A percentile compares a stretch with the other conserved stretches of the same genome.
Conservation (phyloP, 139 green algal species). For the Chlorella sp. region DNA sequence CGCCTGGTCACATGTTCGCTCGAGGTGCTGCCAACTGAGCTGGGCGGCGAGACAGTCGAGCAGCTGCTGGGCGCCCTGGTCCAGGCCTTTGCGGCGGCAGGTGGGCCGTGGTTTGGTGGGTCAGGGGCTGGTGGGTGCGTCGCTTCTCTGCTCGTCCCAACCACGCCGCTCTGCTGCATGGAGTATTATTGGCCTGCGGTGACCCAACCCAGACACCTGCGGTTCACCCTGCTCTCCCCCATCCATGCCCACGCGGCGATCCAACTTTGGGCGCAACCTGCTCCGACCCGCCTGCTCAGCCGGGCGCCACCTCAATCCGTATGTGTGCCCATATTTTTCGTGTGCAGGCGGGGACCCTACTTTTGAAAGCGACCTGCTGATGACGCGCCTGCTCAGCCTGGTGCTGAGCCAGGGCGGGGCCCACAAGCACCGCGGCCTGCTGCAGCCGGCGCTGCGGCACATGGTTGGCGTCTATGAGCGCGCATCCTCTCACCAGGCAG, state of each 20-base stretch:
- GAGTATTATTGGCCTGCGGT: too few species aligned
- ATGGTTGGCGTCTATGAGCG: slow-evolving; percentile 5
- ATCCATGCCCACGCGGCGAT: too few species aligned
- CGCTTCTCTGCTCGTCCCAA: neutral
- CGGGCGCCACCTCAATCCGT: neutral
- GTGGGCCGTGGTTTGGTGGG: neutral
- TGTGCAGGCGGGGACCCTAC: slow-evolving; percentile 15
- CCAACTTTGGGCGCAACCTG: too few species aligned
- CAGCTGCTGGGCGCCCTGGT: slow-evolving; percentile 34
- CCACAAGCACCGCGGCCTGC: slow-evolving; percentile 21
- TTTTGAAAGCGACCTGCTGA: slow-evolving; percentile 17
- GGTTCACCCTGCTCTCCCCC: too few species aligned
- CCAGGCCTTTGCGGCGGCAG: neutral
- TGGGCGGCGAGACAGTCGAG: slow-evolving; percentile 11
- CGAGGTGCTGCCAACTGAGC: slow-evolving; percentile 29
- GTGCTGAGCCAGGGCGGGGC: slow-evolving; percentile 13
- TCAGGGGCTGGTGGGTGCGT: neutral
- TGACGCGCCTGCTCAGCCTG: slow-evolving; percentile 2
- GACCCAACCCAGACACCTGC: too few species aligned
- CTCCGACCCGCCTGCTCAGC: neutral
- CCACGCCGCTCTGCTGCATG: neutral
- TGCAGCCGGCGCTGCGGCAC: slow-evolving; percentile 12
- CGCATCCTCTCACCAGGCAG: neutral
- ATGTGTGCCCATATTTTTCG: neutral
- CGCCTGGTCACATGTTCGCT: slow-evolving; percentile 21